phyloP scores from a whole-genome alignment of 2,329 filamentous ascomycete genomes.

The Tolypocladium cylindrosporum region DNA sequence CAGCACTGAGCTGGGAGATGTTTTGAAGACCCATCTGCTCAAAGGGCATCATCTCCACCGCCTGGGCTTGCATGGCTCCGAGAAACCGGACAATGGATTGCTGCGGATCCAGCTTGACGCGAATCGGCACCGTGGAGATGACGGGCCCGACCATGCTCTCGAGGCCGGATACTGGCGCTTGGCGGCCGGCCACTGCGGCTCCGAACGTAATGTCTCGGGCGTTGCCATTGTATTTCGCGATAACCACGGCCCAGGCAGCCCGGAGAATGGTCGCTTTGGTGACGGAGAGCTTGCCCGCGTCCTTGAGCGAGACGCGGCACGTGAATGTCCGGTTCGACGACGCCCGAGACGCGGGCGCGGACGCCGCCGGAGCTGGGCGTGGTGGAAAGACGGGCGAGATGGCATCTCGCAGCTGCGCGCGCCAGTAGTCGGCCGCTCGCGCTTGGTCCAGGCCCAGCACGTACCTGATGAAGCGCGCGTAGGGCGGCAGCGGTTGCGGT shows the following conservation, averaged over 20 bases:
- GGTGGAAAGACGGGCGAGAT: too few species aligned
- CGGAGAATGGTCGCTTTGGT: neutral
- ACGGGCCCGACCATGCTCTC: neutral
- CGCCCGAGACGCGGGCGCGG: too few species aligned
- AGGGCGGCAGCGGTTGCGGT: too few species aligned
- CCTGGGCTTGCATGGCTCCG: constrained; percentile 5
- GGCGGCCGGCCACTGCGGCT: neutral
- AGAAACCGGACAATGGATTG: constrained; percentile 1
- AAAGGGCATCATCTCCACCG: constrained; percentile 5
- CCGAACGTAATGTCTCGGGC: neutral
- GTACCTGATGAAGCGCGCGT: too few species aligned
- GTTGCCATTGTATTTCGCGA: neutral
- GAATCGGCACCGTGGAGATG: neutral
- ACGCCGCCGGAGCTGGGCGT: too few species aligned
- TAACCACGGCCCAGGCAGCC: neutral
- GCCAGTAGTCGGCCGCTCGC: too few species aligned
- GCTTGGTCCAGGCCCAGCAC: too few species aligned
- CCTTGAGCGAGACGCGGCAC: too few species aligned
- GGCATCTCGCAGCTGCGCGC: too few species aligned
- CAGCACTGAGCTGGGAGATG: constrained; percentile 6
- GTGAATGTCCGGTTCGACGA: too few species aligned
- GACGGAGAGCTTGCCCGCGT: neutral
- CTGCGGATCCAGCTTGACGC: too few species aligned
- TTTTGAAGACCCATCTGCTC: constrained; percentile 12
- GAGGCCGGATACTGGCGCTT: neutral